A percentile compares a stretch with the other conserved stretches of the same genome.
Conservation (phyloP, 495 filamentous ascomycete species). For the Neurospora africana region DNA sequence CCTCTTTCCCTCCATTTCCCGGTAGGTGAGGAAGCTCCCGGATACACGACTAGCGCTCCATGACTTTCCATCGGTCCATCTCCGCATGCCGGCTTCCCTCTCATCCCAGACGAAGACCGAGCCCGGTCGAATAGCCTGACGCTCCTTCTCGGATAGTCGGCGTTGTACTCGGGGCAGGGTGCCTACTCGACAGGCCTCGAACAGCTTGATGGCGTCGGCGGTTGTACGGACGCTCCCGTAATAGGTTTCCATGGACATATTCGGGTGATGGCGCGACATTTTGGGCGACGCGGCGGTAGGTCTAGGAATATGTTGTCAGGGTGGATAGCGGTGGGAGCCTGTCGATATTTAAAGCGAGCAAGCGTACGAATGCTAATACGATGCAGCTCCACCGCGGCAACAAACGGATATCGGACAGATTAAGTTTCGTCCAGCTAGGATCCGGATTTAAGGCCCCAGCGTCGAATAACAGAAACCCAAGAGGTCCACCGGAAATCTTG, state of each 20-base stretch:
- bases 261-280: constrained; percentile 1
- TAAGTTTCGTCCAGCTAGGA: neutral
- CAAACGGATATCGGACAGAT: neutral
- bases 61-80: constrained; percentile 98
- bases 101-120: constrained; percentile 99
- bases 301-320: neutral
- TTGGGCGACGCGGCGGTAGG: neutral
- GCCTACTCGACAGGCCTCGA: constrained; percentile 90
- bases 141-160: constrained; percentile 90
- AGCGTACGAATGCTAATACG: neutral
- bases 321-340: neutral
- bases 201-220: constrained; percentile 89
- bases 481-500: neutral
- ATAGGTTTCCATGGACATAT: constrained; percentile 79
- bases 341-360: neutral
- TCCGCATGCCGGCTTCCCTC: constrained; percentile 91
- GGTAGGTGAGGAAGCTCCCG: constrained; percentile 92
- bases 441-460: neutral
- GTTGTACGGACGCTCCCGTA: constrained; percentile 86
- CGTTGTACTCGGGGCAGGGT: constrained; percentile 86
- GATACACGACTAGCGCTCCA: constrained; percentile 98
- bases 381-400: neutral
- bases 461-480: neutral
- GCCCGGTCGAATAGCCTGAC: constrained; percentile 85
- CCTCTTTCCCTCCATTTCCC: constrained; percentile 98